Base-by-base conservation (phyloP, 2,329 filamentous ascomycete genomes). In the Raffaelea ambrosiae region DNA sequence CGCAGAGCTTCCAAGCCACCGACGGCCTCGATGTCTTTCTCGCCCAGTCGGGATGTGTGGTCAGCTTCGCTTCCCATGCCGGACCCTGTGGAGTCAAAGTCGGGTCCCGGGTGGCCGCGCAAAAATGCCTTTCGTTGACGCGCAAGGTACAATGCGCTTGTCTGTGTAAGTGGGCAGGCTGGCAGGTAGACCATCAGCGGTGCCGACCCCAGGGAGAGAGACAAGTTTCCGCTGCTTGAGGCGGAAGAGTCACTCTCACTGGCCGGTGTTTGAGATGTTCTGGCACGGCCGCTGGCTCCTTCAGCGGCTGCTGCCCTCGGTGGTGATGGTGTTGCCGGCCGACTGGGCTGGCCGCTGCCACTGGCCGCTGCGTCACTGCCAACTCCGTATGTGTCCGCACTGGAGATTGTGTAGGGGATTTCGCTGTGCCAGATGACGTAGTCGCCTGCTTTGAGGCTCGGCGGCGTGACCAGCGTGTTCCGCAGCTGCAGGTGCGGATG, bases 361-460 rank as follows among this genome's bases (percentile, higher is more conserved):
- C 26, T n/a, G n/a, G n/a, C n/a, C n/a, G n/a, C n/a, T n/a, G n/a
- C n/a, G n/a, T n/a, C n/a, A n/a, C n/a, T n/a, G n/a, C n/a, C n/a
- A n/a, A n/a, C n/a, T n/a, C n/a, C n/a, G n/a, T n/a, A n/a, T n/a
- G n/a, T n/a, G n/a, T n/a, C n/a, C n/a, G n/a, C n/a, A n/a, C n/a
- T 72, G 53, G 69, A 69, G 57, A 79, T 74, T 54, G 75, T 73
- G 59, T 78, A 79, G 8, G 74, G 70, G 51, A 77, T 68, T 53
- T 79, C 75, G 20, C 74, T 74, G 55, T 79, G 75, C 75, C 75
- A 79, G 54, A 79, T 62, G 51, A 79, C 74, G 57, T 79, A 79
- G 64, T 78, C 75, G 55, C 75, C 75, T 0, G 73, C 68, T 51
- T 72, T 71, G 40, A 79, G 60, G 10, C 71, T 73, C 3, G 75